These are phyloP conservation scores for Lagenidium giganteum DNA, from an alignment of 352 stramenopile genomes.

Conservation along the genomic window DNA sequence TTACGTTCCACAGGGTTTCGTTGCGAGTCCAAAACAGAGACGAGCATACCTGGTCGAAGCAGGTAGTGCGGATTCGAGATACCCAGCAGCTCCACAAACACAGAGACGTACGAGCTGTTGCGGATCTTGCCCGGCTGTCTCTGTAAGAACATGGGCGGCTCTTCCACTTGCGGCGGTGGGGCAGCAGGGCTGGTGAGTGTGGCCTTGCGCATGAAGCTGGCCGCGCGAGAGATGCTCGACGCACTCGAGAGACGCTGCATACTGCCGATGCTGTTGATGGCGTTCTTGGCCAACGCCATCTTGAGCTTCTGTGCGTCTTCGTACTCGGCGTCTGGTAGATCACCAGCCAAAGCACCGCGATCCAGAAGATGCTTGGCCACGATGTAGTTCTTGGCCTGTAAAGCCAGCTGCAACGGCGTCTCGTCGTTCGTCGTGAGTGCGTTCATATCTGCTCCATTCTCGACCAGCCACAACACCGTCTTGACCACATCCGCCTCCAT, in stretches of 20 bases:
- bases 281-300: constrained; percentile 22
- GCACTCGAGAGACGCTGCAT: constrained; percentile 3
- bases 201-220: not conserved
- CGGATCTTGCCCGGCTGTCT: constrained; percentile 68
- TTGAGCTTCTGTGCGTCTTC: constrained; percentile 27
- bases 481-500: constrained; percentile 27
- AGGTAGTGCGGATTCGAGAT: constrained; percentile 48
- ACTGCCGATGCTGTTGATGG: constrained; percentile 21
- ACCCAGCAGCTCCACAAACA: constrained; percentile 73
- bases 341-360: constrained; percentile 21
- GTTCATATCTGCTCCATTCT: constrained; percentile 49
- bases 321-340: constrained; percentile 18
- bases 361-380: constrained; percentile 34
- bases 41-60: constrained; percentile 52
- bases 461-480: constrained; percentile 41
- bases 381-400: constrained; percentile 24
- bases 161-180: constrained; percentile 9
- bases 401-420: constrained; percentile 31
- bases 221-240: constrained; percentile 1
- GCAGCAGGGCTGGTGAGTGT: not conserved
- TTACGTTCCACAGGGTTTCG: constrained; percentile 69
- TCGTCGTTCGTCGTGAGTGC: constrained; percentile 15
- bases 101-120: constrained; percentile 78
- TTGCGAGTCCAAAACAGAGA: constrained; percentile 66
- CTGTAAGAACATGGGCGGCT: constrained; percentile 57